These are phyloP conservation scores for Capronia americana DNA, from an alignment of 2,329 filamentous ascomycete species.

Conservation along the genomic window DNA sequence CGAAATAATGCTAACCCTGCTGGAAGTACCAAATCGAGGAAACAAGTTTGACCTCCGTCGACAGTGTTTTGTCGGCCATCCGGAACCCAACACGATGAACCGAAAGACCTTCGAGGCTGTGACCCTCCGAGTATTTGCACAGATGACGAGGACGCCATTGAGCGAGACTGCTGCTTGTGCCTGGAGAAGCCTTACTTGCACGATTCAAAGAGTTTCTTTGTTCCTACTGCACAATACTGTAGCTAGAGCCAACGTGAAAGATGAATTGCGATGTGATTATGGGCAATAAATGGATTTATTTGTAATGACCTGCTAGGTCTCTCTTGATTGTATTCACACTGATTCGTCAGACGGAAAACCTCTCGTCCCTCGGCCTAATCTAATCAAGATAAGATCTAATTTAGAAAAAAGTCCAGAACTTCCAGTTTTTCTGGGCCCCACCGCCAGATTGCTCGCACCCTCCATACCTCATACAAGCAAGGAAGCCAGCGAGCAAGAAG, in stretches of 20 bases:
- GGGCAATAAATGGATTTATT: not conserved
- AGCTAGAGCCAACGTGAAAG: not conserved
- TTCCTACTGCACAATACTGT: not conserved
- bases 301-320: not conserved
- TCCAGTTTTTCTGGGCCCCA: slow-evolving; percentile 8
- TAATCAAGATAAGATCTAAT: slow-evolving; percentile 16
- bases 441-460: not conserved
- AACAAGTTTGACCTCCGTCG: not conserved
- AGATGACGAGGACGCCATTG: not conserved
- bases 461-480: not conserved
- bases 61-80: not conserved
- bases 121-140: not conserved
- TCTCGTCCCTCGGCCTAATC: not conserved
- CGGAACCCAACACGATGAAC: not conserved
- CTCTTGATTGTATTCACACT: not conserved
- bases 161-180: not conserved
- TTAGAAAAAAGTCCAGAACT: not conserved
- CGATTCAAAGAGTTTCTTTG: not conserved
- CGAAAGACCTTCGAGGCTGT: not conserved
- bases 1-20: not conserved
- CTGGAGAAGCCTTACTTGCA: not conserved
- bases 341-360: not conserved
- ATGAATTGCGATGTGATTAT: not conserved
- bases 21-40: not conserved
- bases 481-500: not conserved